Conservation (phyloP, 441 rosid genomes). For the Kokia cookei region DNA sequence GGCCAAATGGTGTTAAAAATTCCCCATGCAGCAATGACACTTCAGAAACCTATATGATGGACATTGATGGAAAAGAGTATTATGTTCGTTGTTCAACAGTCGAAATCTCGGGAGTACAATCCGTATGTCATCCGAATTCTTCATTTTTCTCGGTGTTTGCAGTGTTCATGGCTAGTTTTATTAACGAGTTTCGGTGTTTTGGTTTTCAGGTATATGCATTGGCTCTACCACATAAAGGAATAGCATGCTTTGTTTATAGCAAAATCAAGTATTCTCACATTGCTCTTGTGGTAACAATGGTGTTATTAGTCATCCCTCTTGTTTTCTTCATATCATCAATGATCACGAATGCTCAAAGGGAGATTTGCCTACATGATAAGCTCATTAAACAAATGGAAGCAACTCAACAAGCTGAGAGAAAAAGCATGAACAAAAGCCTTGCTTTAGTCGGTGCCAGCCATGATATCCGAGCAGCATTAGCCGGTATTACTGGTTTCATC, state of each 20-base stretch:
- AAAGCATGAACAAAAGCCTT: conserved; percentile 67
- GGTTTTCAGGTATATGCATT: conserved; percentile 49
- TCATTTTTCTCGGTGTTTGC: neutral
- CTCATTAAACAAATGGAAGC: conserved; percentile 75
- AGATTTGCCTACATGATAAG: conserved; percentile 37
- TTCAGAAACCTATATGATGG: neutral
- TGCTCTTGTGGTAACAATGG: conserved; percentile 22
- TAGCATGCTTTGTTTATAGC: conserved; percentile 10
- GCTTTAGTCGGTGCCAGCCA: conserved; percentile 81
- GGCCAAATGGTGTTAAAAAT: neutral
- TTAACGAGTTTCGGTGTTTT: neutral
- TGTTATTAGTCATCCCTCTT: conserved; percentile 13
- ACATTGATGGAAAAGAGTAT: conserved; percentile 18
- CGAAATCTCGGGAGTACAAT: conserved; percentile 30
- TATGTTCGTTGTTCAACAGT: conserved; percentile 31
- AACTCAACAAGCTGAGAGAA: conserved; percentile 79
- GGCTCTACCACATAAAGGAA: conserved; percentile 31
- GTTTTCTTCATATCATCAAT: conserved; percentile 30
- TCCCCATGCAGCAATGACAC: conserved; percentile 26
- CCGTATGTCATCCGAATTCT: conserved; percentile 12
- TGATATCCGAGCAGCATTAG: conserved; percentile 61
- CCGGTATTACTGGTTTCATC: conserved; percentile 53
- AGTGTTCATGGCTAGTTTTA: neutral
- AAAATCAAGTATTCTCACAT: conserved; percentile 18
- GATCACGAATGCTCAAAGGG: conserved; percentile 38